A percentile compares a stretch with the other conserved stretches of the same genome.
Evolutionary conservation across 306 rosid genomes (phyloP).

Genomic region (Heteromeles arbutifolia): DNA sequence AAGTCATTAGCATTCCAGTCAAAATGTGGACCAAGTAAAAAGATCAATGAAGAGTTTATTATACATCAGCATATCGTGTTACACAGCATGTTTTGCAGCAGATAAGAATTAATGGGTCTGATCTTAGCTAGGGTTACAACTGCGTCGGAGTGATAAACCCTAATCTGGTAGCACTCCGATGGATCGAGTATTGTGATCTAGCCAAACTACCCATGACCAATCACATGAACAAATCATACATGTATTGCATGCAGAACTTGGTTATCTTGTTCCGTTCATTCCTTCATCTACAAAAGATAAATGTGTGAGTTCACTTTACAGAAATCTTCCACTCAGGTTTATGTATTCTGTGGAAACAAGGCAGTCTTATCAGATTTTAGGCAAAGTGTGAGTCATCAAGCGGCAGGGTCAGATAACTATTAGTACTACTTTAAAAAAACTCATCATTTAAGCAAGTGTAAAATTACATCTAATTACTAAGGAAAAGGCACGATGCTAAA

Average conservation of each 20-base stretch:
- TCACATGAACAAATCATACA: not conserved
- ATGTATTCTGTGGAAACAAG: conserved; percentile 20
- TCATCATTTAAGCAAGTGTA: conserved; percentile 31
- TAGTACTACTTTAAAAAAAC: conserved; percentile 14
- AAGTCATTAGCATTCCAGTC: not conserved
- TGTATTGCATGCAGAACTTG: not conserved
- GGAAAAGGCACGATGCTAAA: conserved; percentile 29
- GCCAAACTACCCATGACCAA: not conserved
- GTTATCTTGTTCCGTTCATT: not conserved
- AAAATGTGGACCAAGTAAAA: not conserved
- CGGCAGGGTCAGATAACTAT: conserved; percentile 23
- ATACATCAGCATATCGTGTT: not conserved
- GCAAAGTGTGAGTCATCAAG: conserved; percentile 21
- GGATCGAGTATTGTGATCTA: not conserved
- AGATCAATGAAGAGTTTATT: not conserved
- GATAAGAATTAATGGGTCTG: not conserved
- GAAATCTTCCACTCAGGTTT: conserved; percentile 12
- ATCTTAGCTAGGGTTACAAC: not conserved
- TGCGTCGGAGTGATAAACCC: not conserved
- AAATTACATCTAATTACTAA: conserved; percentile 31
- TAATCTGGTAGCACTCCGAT: not conserved
- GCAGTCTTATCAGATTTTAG: conserved; percentile 15
- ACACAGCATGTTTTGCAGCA: not conserved
- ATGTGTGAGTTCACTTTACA: conserved; percentile 10
- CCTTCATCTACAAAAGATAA: not conserved